Evolutionary conservation across 176 grass and related monocot genomes (phyloP), one percentile per base, ranked within the genome.

Genomic region (Zea luxurians): DNA sequence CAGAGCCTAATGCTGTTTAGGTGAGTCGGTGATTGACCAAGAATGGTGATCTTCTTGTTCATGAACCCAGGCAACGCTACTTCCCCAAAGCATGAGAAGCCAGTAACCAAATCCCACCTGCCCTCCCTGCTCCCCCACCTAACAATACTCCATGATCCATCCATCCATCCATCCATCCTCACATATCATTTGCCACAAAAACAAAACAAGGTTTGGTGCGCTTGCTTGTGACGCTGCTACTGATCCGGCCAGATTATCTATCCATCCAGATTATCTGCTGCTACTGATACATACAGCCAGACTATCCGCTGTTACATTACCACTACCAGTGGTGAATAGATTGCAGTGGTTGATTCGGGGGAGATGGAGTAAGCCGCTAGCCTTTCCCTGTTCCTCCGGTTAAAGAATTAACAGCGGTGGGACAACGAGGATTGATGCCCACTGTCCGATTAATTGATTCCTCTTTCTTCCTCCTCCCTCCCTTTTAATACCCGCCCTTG

Each of bases 341-440:
- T 18, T 1, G 34, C 66, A 3, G 70, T 50, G 75, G 59, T 15
- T 50, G 75, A 48, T 15, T 11, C 64, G 6, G 41, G 59, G 38
- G 38, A 40, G 38, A 27, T 50, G 20, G 42, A 20, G 13, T 54
- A 17, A 47, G 50, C 63, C 58, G 75, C 21, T 84, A 70, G 72
- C 35, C 77, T 85, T 72, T 81, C 58, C 77, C 58, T 72, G 48
- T 4, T 64, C 10, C 70, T 75, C 60, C 34, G 63, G 48, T 78
- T 84, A 89, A 89, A 89, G 42, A 84, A 81, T 50, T 88, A 79
- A 74, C 70, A n/a, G 74, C 63, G 16, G 81, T 75, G 76, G 70
- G 81, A 52, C 58, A 54, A 62, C 34, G 62, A 20, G 68, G 82
- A 43, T 88, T 84, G 82, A 89, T 81, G 87, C 82, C 82, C 82